Conservation (phyloP, 257 asterid genomes). For the Petrea volubilis region DNA sequence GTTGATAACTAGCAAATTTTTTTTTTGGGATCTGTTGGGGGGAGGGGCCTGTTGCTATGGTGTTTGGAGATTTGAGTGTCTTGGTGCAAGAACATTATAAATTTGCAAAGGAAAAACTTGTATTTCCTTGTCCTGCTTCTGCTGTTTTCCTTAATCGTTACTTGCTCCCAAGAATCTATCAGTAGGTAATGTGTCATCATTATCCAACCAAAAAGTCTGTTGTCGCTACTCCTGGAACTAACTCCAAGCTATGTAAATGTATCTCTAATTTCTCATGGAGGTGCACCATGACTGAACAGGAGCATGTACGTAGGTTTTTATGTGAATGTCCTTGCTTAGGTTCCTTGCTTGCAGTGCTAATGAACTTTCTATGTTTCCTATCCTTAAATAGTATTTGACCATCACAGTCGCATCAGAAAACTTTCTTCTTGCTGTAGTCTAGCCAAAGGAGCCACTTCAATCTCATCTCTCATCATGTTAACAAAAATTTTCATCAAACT, state of each 20-base stretch:
- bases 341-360: neutral
- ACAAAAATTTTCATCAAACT: neutral
- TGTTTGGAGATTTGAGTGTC: neutral
- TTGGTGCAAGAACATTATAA: neutral
- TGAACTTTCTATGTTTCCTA: neutral
- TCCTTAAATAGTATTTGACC: neutral
- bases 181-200: neutral
- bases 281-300: neutral
- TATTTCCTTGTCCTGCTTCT: neutral
- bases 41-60: too few species aligned
- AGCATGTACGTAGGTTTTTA: neutral
- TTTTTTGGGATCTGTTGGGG: too few species aligned
- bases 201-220: neutral
- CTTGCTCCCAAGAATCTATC: neutral
- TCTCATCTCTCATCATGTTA: neutral
- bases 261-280: neutral
- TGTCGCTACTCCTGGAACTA: neutral
- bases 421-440: conserved; percentile 6
- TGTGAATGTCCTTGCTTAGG: neutral
- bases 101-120: neutral
- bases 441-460: neutral
- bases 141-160: neutral
- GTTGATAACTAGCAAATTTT: neutral
- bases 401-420: neutral
- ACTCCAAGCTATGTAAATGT: neutral